phyloP scores from a whole-genome alignment of 768 basidiomycete species.

The Lactarius quietus region DNA sequence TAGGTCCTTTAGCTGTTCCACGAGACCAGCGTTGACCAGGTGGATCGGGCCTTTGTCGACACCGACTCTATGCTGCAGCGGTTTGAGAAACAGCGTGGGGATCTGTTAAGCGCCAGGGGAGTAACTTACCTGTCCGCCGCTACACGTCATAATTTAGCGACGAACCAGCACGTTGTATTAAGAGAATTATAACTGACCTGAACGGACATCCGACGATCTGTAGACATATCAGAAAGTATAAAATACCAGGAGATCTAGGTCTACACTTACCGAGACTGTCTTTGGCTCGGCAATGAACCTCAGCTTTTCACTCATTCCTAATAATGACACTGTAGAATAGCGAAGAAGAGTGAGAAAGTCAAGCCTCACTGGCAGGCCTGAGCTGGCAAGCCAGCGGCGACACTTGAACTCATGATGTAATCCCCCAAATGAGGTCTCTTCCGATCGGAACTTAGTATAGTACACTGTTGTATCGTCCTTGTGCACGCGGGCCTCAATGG shows the following conservation, averaged over 20 bases:
- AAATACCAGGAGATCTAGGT: background rate
- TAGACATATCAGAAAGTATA: constrained; percentile 18
- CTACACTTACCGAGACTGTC: constrained; percentile 63
- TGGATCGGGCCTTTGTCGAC: constrained; percentile 88
- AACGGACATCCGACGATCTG: constrained; percentile 96
- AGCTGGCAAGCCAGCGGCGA: background rate
- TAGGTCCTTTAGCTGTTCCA: constrained; percentile 67
- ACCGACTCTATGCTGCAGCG: constrained; percentile 61
- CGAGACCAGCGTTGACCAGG: constrained; percentile 82
- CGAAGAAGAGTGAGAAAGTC: background rate
- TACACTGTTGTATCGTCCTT: too few species aligned
- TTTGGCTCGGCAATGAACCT: constrained; percentile 64
- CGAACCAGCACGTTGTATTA: background rate
- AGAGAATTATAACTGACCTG: constrained; percentile 53
- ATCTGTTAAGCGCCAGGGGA: constrained; percentile 22
- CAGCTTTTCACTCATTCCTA: constrained; percentile 9
- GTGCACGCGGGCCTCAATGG: too few species aligned
- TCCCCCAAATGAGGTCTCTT: background rate
- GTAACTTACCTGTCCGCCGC: constrained; percentile 60
- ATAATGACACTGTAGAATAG: background rate
- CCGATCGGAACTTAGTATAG: too few species aligned
- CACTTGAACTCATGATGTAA: background rate
- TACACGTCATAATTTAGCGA: constrained; percentile 30
- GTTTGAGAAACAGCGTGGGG: constrained; percentile 16
- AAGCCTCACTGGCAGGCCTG: too few species aligned